Evolutionary conservation across 75 land plant species (phyloP), one percentile per base, ranked within the genome.

Genomic region (Sequoia sempervirens): DNA sequence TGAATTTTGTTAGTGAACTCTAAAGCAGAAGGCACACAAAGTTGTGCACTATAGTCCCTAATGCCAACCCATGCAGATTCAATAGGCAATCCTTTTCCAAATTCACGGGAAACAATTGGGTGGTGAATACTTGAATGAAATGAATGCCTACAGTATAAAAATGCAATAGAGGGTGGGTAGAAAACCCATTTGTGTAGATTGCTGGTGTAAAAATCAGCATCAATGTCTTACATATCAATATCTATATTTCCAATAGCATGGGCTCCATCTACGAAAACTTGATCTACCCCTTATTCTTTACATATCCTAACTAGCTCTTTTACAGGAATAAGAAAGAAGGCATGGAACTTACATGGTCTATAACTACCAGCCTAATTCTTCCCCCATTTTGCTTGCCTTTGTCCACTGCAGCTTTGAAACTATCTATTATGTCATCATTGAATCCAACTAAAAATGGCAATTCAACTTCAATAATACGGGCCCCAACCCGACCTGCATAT

Each of bases 131-230:
- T 84, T 18, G 84, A 32, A 36, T 38, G 54, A 12, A 5, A 83
- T 28, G 45, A 70, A 12, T 85, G 81, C 54, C 87, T 83, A 80
- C 92, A 89, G 84, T 96, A 90, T 38, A 97, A 37, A 79, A 97
- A 92, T 0, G 99, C 93, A 2, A 90, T 93, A 17, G 96, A 87
- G 34, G 96, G 92, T 5, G 98, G 98, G 78, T 87, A 89, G 83
- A 97, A 96, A 70, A 97, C 86, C 99, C 99, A 97, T 83, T 97
- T 97, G 84, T 97, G 93, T 81, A 97, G 78, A 82, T 97, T 96
- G 68, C 98, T 94, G 8, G 89, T 87, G 83, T 97, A 97, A 75
- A 90, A 97, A 84, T 97, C 99, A 4, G 98, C 96, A 52, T 85
- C 96, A 20, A 97, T 90, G 5, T 90, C 92, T 58, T 94, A 78